Evolutionary conservation across 768 basidiomycete genomes (phyloP).

Genomic region (Floccularia luteovirens): DNA sequence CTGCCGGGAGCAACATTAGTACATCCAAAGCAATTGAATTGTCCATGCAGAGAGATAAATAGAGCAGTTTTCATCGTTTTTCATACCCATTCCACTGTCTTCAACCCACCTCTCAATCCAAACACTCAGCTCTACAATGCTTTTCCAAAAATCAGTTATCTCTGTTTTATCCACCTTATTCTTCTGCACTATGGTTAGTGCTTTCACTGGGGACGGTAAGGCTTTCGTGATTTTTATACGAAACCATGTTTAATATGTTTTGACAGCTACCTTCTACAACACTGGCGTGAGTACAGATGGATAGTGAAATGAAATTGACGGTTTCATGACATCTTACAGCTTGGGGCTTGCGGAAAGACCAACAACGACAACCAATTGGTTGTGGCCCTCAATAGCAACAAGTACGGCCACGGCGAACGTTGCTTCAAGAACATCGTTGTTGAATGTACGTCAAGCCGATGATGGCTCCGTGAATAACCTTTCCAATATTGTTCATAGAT

Average conservation of each 20-base stretch:
- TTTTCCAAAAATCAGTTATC: too few species aligned
- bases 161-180: neutral
- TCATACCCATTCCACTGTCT: too few species aligned
- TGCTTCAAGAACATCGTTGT: too few species aligned
- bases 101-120: too few species aligned
- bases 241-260: neutral
- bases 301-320: neutral
- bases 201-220: conserved; percentile 1
- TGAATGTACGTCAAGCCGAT: too few species aligned
- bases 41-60: too few species aligned
- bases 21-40: too few species aligned
- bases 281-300: conserved; percentile 11
- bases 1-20: too few species aligned
- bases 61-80: too few species aligned
- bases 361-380: conserved; percentile 14
- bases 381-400: conserved; percentile 13
- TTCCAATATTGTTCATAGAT: conserved; percentile 8
- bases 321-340: conserved; percentile 7
- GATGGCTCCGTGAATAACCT: too few species aligned
- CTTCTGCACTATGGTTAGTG: neutral
- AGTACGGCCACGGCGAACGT: conserved; percentile 12
- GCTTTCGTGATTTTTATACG: neutral
- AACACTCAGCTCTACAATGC: too few species aligned
- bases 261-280: conserved; percentile 14
- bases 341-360: conserved; percentile 15